Evolutionary conservation across 2,329 filamentous ascomycete genomes (phyloP).

Genomic region (Colletotrichum lini): DNA sequence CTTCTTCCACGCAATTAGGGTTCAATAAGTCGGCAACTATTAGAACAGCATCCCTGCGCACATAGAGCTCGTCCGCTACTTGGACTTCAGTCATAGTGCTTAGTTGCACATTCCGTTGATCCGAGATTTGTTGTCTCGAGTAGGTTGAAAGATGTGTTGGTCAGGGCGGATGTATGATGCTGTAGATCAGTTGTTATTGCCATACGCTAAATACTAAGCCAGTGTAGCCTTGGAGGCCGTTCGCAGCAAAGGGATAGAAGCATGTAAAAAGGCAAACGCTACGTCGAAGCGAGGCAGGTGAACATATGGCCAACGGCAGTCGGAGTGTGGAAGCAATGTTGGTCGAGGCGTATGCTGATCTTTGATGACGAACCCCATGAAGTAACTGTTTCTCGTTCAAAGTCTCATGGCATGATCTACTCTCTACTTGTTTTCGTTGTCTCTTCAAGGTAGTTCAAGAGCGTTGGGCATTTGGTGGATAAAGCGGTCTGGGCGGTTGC

Average conservation of each 20-base stretch:
- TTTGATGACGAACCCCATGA: neutral
- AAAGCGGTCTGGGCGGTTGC: neutral
- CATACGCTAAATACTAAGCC: neutral
- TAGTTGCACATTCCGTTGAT: too few relatives aligned
- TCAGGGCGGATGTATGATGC: neutral
- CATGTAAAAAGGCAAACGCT: neutral
- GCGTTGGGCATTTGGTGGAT: neutral
- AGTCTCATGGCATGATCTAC: neutral
- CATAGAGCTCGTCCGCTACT: neutral
- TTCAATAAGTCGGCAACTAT: neutral
- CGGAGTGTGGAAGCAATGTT: neutral
- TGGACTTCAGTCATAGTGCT: neutral
- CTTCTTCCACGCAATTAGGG: neutral
- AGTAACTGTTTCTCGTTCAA: neutral
- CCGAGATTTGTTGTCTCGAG: neutral
- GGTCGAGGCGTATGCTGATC: too few relatives aligned
- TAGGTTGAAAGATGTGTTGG: too few relatives aligned
- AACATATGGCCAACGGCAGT: neutral
- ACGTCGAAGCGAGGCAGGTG: too few relatives aligned
- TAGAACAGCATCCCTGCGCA: conserved; percentile 5
- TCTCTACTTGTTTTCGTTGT: neutral
- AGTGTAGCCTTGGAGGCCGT: neutral
- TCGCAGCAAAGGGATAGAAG: neutral
- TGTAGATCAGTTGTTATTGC: neutral
- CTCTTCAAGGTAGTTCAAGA: neutral